phyloP scores from a whole-genome alignment of 2,329 filamentous ascomycete species.

The Colletotrichum sp. region DNA sequence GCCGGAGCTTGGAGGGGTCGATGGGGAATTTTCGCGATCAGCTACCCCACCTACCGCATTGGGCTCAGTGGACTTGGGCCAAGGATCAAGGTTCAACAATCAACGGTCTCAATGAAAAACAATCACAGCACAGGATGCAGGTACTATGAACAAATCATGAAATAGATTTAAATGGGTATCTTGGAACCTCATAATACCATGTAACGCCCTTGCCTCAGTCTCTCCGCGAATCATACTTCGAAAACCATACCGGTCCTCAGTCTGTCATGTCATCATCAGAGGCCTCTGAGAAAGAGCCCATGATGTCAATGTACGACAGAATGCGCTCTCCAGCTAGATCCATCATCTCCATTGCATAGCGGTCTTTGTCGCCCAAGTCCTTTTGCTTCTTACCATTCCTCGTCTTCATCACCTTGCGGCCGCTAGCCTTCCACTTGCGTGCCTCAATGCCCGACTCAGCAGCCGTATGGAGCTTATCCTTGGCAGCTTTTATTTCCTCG shows the following conservation, averaged over 20 bases:
- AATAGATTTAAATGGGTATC: constrained; percentile 1
- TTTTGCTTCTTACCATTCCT: constrained; percentile 17
- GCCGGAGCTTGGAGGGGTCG: neutral
- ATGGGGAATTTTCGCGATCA: constrained; percentile 6
- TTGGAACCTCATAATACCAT: neutral
- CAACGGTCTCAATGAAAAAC: neutral
- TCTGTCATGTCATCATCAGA: constrained; percentile 6
- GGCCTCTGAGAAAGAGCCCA: neutral
- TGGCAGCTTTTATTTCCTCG: constrained; percentile 38
- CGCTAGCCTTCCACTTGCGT: constrained; percentile 52
- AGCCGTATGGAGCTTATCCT: constrained; percentile 39
- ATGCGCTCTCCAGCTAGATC: constrained; percentile 50
- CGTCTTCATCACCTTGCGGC: constrained; percentile 29
- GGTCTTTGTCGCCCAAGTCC: constrained; percentile 39
- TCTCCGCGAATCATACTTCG: neutral
- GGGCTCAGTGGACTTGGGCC: neutral
- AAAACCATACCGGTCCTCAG: neutral
- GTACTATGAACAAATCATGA: neutral
- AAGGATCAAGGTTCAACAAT: neutral
- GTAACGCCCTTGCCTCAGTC: neutral
- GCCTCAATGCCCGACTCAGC: constrained; percentile 53
- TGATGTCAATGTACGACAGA: constrained; percentile 18
- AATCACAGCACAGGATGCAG: neutral
- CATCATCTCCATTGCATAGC: constrained; percentile 47
- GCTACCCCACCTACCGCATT: constrained; percentile 18